Evolutionary conservation across 2,329 filamentous ascomycete species (phyloP), one percentile per base, ranked within the genome.

Genomic region (Claviceps africana): DNA sequence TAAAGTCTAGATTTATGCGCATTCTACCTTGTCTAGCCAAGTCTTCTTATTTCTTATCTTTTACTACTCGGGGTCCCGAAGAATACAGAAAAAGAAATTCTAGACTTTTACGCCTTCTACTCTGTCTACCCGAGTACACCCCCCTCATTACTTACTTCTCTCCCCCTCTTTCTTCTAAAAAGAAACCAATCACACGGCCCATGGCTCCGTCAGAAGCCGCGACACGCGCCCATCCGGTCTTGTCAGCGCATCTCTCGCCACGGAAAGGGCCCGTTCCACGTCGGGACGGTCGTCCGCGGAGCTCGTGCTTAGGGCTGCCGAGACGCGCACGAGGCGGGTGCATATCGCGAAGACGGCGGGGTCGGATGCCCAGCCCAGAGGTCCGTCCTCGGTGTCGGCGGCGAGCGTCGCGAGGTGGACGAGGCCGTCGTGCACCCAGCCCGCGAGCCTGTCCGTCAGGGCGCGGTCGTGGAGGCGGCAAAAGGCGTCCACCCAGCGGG

Each of bases 321-420:
- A 70, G 28, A 65, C 62, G 2, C 68, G 59, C n/a, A 77, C 46
- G n/a, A 78, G 60, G 15, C 72, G 68, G 5, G 71, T 69, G 47
- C 77, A 78, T 43, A 85, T 67, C 2, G 76, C 73, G 63, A 89
- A 91, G 1, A 83, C 78, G 31, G 82, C 78, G 1, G 81, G 74
- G 52, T 82, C 81, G 1, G 83, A 82, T 1, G 78, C 77, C 82
- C 85, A 89, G 7, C 88, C 86, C 35, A 94, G 67, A 9, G 84
- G 74, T 0, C 84, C 83, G 60, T 88, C 85, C 1, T 63, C 61
- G 21, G 73, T 65, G 0, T 56, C 56, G 2, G 56, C 56, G 2
- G 61, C 58, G 8, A 67, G 56, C 17, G 53, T 48, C 48, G 54
- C 64, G 13, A 85, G 62, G 0, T 67, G 59, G 28, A 61, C 53